Conservation (phyloP, 805 yeast genomes). For the Yarrowia osloensis region DNA sequence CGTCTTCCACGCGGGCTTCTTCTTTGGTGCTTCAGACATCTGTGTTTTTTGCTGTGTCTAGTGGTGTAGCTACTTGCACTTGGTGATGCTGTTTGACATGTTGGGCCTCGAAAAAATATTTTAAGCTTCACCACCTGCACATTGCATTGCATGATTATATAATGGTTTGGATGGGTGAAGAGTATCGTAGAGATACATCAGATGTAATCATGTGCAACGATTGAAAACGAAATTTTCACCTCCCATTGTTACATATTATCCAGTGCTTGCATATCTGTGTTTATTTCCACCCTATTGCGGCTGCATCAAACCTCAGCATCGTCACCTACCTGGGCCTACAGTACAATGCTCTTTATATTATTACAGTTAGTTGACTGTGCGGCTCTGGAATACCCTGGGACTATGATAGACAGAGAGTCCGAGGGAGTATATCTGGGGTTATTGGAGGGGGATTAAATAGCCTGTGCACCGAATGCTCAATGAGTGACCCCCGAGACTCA, state of each 20-base stretch:
- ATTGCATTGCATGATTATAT: slow-evolving; percentile 14
- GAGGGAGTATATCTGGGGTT: too few species aligned
- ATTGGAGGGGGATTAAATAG: too few species aligned
- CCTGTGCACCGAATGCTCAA: too few species aligned
- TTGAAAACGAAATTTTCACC: too few species aligned
- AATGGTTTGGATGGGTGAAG: neutral
- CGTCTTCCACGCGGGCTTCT: slow-evolving; percentile 24
- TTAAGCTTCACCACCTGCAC: neutral
- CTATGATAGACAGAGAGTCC: too few species aligned
- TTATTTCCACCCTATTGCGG: neutral
- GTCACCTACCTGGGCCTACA: too few species aligned
- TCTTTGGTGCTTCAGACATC: slow-evolving; percentile 22
- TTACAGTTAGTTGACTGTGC: neutral
- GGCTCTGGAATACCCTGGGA: neutral
- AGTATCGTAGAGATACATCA: too few species aligned
- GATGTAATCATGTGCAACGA: too few species aligned
- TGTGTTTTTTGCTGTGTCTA: neutral
- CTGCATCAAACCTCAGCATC: neutral
- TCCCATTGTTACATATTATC: too few species aligned
- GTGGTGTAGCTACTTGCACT: neutral
- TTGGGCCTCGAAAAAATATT: neutral
- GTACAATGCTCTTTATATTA: too few species aligned
- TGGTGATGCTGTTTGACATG: neutral
- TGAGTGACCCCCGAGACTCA: too few species aligned
- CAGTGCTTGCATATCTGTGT: too few species aligned